A percentile compares a stretch with the other conserved stretches of the same genome.
Conservation (phyloP, 495 filamentous ascomycete species). For the Pseudomonodictys pantanalensis region DNA sequence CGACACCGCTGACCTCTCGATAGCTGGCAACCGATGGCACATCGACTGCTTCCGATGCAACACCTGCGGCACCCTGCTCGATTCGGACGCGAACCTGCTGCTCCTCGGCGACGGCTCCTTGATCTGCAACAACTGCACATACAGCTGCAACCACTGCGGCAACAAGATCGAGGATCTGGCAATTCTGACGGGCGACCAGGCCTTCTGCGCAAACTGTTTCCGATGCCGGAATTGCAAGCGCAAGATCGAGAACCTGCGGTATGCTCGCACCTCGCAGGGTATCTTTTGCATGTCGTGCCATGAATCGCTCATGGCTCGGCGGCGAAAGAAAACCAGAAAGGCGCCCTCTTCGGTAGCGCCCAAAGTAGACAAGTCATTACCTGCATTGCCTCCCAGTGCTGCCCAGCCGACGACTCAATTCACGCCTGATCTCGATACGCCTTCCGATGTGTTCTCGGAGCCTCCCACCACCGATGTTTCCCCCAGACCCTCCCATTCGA, state of each 20-base stretch:
- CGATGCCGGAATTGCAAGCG: conserved; percentile 96
- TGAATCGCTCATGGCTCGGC: conserved; percentile 94
- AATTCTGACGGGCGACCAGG: conserved; percentile 96
- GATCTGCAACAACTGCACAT: conserved; percentile 99
- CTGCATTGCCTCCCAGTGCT: conserved; percentile 80
- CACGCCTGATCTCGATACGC: conserved; percentile 64
- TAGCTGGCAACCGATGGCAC: conserved; percentile 98
- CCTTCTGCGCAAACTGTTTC: conserved; percentile 98
- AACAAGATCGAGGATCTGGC: conserved; percentile 99
- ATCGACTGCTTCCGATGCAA: conserved; percentile 99
- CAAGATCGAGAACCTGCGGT: conserved; percentile 97
- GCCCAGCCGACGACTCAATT: conserved; percentile 52
- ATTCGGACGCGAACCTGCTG: conserved; percentile 96
- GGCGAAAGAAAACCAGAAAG: conserved; percentile 81
- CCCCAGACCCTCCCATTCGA: conserved; percentile 55
- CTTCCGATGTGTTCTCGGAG: conserved; percentile 63
- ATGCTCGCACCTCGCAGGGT: conserved; percentile 94
- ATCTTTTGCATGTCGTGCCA: conserved; percentile 99
- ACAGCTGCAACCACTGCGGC: conserved; percentile 94
- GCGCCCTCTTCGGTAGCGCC: conserved; percentile 52
- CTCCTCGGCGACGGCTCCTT: conserved; percentile 96
- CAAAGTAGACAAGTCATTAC: conserved; percentile 89
- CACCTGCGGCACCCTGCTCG: conserved; percentile 89
- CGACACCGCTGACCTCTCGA: conserved; percentile 24
- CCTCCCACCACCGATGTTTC: conserved; percentile 66